A percentile compares a stretch with the other conserved stretches of the same genome.
phyloP scores from a whole-genome alignment of 108 stramenopile species.

The Ochromonas danica region DNA sequence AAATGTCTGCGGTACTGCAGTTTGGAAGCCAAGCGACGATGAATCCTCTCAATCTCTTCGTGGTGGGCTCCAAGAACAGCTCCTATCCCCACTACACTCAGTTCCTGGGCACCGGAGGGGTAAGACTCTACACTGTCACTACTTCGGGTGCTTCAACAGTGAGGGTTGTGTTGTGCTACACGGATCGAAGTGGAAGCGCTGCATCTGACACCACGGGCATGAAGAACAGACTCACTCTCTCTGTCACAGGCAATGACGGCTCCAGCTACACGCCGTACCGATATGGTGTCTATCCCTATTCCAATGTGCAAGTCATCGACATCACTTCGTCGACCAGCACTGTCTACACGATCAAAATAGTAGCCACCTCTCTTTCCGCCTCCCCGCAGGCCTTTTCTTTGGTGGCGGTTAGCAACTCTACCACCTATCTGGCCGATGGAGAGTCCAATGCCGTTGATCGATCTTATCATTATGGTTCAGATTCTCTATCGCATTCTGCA shows the following conservation, averaged over 20 bases:
- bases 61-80: neutral
- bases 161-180: neutral
- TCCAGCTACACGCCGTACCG: neutral
- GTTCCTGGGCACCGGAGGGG: neutral
- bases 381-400: neutral
- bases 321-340: neutral
- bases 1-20: neutral
- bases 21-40: neutral
- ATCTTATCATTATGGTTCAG: neutral
- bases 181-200: neutral
- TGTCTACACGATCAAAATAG: neutral
- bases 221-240: conserved; percentile 9
- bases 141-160: neutral
- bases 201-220: neutral
- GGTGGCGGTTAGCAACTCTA: neutral
- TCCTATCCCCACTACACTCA: neutral
- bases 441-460: neutral
- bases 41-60: neutral
- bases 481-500: neutral
- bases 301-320: neutral
- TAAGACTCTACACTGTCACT: neutral
- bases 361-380: neutral
- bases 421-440: neutral
- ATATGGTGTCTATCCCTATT: neutral
- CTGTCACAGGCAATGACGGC: neutral